phyloP scores from a whole-genome alignment of 495 filamentous ascomycete species.

The Hypoxylon fragiforme region DNA sequence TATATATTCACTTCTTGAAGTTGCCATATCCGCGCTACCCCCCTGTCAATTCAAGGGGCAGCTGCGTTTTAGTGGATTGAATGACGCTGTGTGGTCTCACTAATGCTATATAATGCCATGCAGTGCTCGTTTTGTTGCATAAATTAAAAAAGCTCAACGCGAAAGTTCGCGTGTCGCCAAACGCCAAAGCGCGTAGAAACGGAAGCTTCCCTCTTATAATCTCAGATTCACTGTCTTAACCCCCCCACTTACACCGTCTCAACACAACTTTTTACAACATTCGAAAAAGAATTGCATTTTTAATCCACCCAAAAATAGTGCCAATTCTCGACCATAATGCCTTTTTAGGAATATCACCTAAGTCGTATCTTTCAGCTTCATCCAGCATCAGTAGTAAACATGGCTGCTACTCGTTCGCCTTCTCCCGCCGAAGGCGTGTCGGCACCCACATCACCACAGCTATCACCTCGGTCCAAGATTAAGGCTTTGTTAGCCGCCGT shows the following conservation, averaged over 20 bases:
- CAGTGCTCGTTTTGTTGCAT: constrained; percentile 19
- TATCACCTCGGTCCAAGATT: constrained; percentile 73
- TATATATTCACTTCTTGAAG: constrained; percentile 1
- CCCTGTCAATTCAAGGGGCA: background rate
- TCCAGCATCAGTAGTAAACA: constrained; percentile 36
- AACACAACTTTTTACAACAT: constrained; percentile 1
- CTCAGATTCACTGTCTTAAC: constrained; percentile 1
- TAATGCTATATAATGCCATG: no score
- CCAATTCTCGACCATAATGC: constrained; percentile 13
- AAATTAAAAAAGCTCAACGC: constrained; percentile 16
- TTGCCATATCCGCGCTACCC: background rate
- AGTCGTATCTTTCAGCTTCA: constrained; percentile 2
- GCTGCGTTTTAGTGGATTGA: constrained; percentile 1
- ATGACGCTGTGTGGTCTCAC: constrained; percentile 1
- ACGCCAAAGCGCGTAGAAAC: constrained; percentile 22
- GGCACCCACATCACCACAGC: constrained; percentile 36
- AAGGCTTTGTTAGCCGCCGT: constrained; percentile 68
- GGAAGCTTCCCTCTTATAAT: background rate
- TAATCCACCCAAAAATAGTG: constrained; percentile 7
- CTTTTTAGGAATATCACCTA: constrained; percentile 8
- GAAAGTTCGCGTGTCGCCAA: constrained; percentile 32
- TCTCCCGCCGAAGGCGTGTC: constrained; percentile 39
- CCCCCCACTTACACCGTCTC: constrained; percentile 25
- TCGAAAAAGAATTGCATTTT: constrained; percentile 18
- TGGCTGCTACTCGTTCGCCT: constrained; percentile 48